These are phyloP conservation scores for Wickerhamomyces strasburgensis DNA, from an alignment of 805 yeast species.

Conservation along the genomic window DNA sequence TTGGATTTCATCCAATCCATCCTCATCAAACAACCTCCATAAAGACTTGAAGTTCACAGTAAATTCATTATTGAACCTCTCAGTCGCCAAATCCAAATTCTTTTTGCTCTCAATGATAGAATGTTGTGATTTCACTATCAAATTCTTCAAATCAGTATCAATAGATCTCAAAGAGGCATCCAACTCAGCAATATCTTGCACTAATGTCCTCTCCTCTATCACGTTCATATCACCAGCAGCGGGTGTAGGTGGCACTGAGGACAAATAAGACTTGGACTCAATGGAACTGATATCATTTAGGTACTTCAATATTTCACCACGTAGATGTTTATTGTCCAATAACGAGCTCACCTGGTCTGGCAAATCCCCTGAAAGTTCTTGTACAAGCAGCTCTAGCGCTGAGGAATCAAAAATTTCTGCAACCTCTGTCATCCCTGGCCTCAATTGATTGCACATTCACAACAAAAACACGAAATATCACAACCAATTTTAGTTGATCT, in stretches of 20 bases:
- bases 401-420: slow-evolving; percentile 8
- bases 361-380: slow-evolving; percentile 29
- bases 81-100: slow-evolving; percentile 25
- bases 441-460: slow-evolving; percentile 1
- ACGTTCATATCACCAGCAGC: slow-evolving; percentile 22
- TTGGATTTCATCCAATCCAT: slow-evolving; percentile 28
- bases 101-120: slow-evolving; percentile 42
- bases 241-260: slow-evolving; percentile 38
- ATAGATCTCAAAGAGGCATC: slow-evolving; percentile 49
- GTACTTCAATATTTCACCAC: slow-evolving; percentile 30
- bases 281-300: slow-evolving; percentile 41
- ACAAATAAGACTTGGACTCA: slow-evolving; percentile 40
- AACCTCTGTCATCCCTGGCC: neutral
- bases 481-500: slow-evolving; percentile 1
- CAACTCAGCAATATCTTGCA: slow-evolving; percentile 71
- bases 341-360: slow-evolving; percentile 21
- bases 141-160: slow-evolving; percentile 40
- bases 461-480: neutral
- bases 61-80: slow-evolving; percentile 31
- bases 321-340: slow-evolving; percentile 30
- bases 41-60: slow-evolving; percentile 26
- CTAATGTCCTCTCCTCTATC: slow-evolving; percentile 33
- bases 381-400: slow-evolving; percentile 30
- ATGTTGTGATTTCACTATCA: slow-evolving; percentile 31
- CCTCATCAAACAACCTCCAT: slow-evolving; percentile 27